A percentile compares a stretch with the other conserved stretches of the same genome.
Evolutionary conservation across 2,329 filamentous ascomycete species (phyloP).

Genomic region (Balansia obtecta): DNA sequence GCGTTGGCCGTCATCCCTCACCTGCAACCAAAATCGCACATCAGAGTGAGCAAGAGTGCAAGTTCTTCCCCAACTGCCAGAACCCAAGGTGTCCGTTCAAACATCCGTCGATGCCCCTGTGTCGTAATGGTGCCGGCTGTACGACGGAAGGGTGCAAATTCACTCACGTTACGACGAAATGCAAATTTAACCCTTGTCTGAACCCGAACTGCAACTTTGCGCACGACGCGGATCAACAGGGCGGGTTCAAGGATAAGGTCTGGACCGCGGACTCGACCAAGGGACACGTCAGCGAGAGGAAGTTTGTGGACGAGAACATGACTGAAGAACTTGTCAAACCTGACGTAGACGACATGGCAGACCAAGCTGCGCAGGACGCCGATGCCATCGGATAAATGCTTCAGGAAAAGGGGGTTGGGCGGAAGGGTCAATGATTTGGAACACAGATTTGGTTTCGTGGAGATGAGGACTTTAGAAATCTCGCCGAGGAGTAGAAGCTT

Average conservation of each 20-base stretch:
- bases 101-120: conserved; percentile 76
- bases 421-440: neutral
- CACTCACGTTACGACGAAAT: conserved; percentile 71
- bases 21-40: conserved; percentile 69
- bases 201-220: conserved; percentile 83
- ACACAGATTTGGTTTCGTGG: neutral
- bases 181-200: conserved; percentile 83
- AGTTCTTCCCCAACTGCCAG: conserved; percentile 83
- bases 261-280: conserved; percentile 56
- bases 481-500: neutral
- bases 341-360: conserved; percentile 26
- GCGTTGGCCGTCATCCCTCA: conserved; percentile 81
- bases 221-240: conserved; percentile 83
- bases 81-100: conserved; percentile 81
- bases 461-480: neutral
- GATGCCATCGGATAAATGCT: conserved; percentile 21
- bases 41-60: conserved; percentile 76
- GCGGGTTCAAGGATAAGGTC: conserved; percentile 75
- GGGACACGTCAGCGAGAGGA: conserved; percentile 74
- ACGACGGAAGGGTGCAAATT: conserved; percentile 74
- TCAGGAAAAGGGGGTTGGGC: neutral
- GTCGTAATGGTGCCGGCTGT: conserved; percentile 86
- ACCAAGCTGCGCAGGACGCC: conserved; percentile 23
- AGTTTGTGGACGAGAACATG: conserved; percentile 63
- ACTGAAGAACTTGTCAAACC: conserved; percentile 64